Evolutionary conservation across 176 grass and related monocot species (phyloP), one percentile per base, ranked within the genome.

Genomic region (Raddia guianensis): DNA sequence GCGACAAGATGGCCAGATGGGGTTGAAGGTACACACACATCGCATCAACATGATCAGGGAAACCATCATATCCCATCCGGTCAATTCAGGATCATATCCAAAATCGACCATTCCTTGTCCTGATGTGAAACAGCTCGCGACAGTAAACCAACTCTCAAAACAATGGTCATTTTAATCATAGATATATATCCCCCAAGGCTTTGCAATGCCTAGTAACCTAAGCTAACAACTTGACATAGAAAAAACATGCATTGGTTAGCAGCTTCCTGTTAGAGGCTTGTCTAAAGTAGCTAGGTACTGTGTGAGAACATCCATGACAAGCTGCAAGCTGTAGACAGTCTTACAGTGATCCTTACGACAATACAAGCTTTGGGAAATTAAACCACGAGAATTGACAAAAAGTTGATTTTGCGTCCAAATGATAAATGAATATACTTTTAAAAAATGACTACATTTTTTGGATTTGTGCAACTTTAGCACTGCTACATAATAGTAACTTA

Each of bases 81-180:
- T 89, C 87, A 76, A 48, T 57, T 56, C 76, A 70, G 76, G 53
- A 76, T 84, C 82, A 57, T 76, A 81, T 70, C 72, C 82, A 33
- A 72, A 57, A 71, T 72, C 42, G 87, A 85, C 87, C 66, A 62
- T 81, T 89, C 87, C 68, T 85, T 89, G 82, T 81, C 87, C 35
- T 32, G 76, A 85, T 85, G 81, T 77, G 82, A 85, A 76, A 72
- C 21, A 77, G 85, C 87, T 76, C 5, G 37, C 37, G 37, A 40
- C 37, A 5, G 27, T 27, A 33, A 60, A 76, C 85, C 54, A 10
- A 15, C 55, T 49, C 82, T 16, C 35, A 48, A 53, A 54, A 46
- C 45, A 50, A 52, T 49, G 35, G 27, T 0, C 27, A 27, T 27
- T 27, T 27, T 27, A 27, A 27, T 27, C 27, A 27, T 27, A 27